These are phyloP conservation scores for Mrakia gelida DNA, from an alignment of 768 basidiomycete genomes.

Conservation along the genomic window DNA sequence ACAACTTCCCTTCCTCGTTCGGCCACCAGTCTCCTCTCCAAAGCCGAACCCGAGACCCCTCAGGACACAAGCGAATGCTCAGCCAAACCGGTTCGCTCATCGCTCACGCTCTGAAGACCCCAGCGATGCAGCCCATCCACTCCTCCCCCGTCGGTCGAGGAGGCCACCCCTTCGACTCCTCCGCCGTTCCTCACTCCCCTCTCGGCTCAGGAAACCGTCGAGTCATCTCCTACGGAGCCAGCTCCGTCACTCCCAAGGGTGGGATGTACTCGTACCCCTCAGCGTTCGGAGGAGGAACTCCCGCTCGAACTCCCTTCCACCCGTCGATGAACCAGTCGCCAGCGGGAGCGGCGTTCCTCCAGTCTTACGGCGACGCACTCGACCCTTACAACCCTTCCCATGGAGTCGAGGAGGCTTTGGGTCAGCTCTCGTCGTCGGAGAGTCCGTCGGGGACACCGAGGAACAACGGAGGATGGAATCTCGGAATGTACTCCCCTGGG, in stretches of 20 bases:
- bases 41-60: constrained; percentile 11
- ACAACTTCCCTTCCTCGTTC: background rate
- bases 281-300: constrained; percentile 8
- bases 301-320: constrained; percentile 14
- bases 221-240: background rate
- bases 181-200: constrained; percentile 15
- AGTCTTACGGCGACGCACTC: constrained; percentile 9
- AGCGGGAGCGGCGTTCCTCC: constrained; percentile 25
- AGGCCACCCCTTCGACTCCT: background rate
- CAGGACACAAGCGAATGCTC: constrained; percentile 9
- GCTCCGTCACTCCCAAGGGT: background rate
- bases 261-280: background rate
- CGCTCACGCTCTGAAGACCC: constrained; percentile 29
- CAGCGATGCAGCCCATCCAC: constrained; percentile 28
- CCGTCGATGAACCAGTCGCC: constrained; percentile 27
- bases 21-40: constrained; percentile 6
- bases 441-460: constrained; percentile 3
- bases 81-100: constrained; percentile 25
- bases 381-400: constrained; percentile 18
- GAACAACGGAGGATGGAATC: background rate
- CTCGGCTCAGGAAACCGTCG: background rate
- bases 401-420: constrained; percentile 7
- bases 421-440: constrained; percentile 19
- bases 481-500: background rate
- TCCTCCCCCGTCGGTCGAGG: constrained; percentile 12